Evolutionary conservation across 139 green algal genomes (phyloP), one percentile per base, ranked within the genome.

Genomic region (Haematococcus lacustris): DNA sequence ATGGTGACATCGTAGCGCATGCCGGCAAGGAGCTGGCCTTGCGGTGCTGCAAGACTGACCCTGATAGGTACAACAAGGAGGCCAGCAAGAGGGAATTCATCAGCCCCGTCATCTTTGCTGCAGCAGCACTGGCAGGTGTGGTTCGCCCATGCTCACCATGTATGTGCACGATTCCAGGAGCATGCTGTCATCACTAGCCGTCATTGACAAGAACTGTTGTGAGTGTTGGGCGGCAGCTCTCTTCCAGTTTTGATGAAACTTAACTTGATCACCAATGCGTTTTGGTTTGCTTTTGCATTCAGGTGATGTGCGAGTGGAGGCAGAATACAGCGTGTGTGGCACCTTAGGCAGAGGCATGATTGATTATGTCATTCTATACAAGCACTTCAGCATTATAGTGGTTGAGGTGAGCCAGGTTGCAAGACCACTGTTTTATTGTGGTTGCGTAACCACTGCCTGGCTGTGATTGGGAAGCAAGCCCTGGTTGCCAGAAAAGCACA

Each of bases 1-100:
- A 66, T 25, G 57, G 17, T 66, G 57, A 66, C 21, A 66, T 66
- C 26, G 57, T 66, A 66, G 57, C 57, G 57, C 57, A 66, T 66
- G 57, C 28, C 9, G 26, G 57, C 57, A 66, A 66, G 57, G 26
- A n/a, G 57, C 17, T 51, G 64, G 13, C 23, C 34, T 68, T 7
- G 5, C 30, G 64, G 38, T 70, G 37, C 64, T 40, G 13, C 6
- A 70, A 70, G 34, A 51, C 37, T 32, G 64, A 70, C 35, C 64
- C 64, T 38, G 2, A 70, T 30, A 51, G 32, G 37, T 28, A 51
- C 38, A 28, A 53, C 38, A 51, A 70, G 64, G 64, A 57, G 51
- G 64, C 37, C 37, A 47, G 64, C 64, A 70, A 70, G 64, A 70
- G 64, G 38, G 64, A 70, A 30, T 30, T 70, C 37, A 70, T 70